A percentile compares a stretch with the other conserved stretches of the same genome.
Conservation (phyloP, 1,284 basidiomycete genomes). For the Melampsora larici-populina region DNA sequence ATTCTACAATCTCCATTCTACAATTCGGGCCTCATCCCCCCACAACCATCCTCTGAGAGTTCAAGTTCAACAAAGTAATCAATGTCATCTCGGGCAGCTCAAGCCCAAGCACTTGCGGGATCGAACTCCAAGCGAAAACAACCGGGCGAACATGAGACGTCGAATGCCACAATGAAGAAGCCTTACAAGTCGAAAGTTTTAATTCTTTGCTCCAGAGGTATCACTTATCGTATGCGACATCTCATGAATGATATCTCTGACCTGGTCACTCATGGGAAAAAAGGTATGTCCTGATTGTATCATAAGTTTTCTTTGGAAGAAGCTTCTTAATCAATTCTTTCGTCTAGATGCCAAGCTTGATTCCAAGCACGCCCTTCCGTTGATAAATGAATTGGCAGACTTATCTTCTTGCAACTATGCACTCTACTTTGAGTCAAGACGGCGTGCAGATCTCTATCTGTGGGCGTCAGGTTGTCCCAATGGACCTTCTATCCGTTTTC, state of each 20-base stretch:
- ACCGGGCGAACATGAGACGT: neutral
- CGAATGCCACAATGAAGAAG: slow-evolving; percentile 47
- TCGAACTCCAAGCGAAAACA: slow-evolving; percentile 14
- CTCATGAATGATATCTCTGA: slow-evolving; percentile 91
- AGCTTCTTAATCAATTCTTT: neutral
- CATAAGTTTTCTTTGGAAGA: neutral
- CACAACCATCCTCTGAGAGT: too few relatives aligned
- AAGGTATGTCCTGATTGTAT: slow-evolving; percentile 63
- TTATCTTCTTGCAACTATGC: slow-evolving; percentile 97
- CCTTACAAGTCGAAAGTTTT: slow-evolving; percentile 67
- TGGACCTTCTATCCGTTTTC: slow-evolving; percentile 93
- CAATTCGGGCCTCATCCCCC: too few relatives aligned
- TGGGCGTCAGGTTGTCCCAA: slow-evolving; percentile 98
- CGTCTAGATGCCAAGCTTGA: slow-evolving; percentile 85
- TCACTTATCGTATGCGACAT: slow-evolving; percentile 95
- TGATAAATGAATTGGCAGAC: slow-evolving; percentile 95
- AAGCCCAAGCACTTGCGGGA: neutral
- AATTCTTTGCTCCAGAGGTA: slow-evolving; percentile 84
- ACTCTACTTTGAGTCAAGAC: slow-evolving; percentile 92
- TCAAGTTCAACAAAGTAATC: neutral
- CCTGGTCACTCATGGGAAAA: slow-evolving; percentile 91
- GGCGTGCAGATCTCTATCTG: slow-evolving; percentile 92
- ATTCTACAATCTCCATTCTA: too few relatives aligned
- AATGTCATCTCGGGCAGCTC: slow-evolving; percentile 37
- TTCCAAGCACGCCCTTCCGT: slow-evolving; percentile 88